Base-by-base conservation (phyloP, 179 eudicot species). In the Sideroxylon spinosum region DNA sequence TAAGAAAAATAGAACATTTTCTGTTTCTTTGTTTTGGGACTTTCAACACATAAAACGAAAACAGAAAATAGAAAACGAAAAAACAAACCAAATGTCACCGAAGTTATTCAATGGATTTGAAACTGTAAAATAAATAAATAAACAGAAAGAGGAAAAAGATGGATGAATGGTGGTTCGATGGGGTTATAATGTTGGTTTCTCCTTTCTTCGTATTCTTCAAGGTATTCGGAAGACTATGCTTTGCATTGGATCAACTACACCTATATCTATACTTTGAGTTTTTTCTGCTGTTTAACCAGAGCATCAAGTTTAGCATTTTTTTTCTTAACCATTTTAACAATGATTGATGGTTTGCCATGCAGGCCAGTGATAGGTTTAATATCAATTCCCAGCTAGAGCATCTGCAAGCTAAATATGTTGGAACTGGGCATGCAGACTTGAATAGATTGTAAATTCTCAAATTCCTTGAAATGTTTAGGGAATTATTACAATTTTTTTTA, bases 301-400 rank as follows among this genome's bases (percentile, higher is more conserved):
- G 48, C 63, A 22, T 46, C 53, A 7, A 20, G 55, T 68, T 72
- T 56, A 32, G 14, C 11, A 32, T 19, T 37, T 19, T 19, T 16
- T 64, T 37, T 37, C 5, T 37, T 37, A 3, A 37, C 2, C 12
- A 1, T 55, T 65, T 32, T 44, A 28, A 66, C 44, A 65, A 9
- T 68, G 7, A 25, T 76, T 26, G 28, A 46, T 56, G 26, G 16
- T 29, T 19, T 59, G 74, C 78, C 50, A 32, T 71, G 78, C 88
- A 92, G 98, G 98, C 98, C 67, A 94, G 97, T 88, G 98, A 94
- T 78, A 88, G 98, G 89, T 94, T 94, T 78, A 94, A 94, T 72
- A 94, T 94, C 84, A 92, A 94, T 83, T 94, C 98, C 19, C 98
- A 94, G 85, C 97, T 94, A 82, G 98, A 94, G 88, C 98, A 94